A percentile compares a stretch with the other conserved stretches of the same genome.
phyloP scores from a whole-genome alignment of 352 stramenopile species.

The Phytophthora boehmeriae region DNA sequence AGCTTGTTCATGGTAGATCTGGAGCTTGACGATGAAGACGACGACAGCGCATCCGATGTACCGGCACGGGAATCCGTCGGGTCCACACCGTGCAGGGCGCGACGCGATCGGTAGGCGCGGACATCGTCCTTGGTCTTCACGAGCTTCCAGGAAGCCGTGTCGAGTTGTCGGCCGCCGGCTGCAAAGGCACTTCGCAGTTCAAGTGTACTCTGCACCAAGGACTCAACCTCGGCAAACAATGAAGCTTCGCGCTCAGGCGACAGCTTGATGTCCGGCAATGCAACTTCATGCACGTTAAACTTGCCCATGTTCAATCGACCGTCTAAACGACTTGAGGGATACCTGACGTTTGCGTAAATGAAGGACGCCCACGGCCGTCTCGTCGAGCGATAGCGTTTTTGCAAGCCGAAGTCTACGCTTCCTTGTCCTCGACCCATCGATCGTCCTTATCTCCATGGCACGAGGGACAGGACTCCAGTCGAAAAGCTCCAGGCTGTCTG shows the following conservation, averaged over 20 bases:
- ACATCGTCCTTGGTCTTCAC: conserved; percentile 46
- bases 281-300: conserved; percentile 46
- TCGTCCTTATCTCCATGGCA: conserved; percentile 26
- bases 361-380: conserved; percentile 14
- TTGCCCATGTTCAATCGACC: conserved; percentile 34
- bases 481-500: conserved; percentile 16
- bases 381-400: conserved; percentile 19
- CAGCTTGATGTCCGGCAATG: conserved; percentile 33
- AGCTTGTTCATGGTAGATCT: conserved; percentile 34
- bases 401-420: conserved; percentile 1
- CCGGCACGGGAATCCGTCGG: conserved; percentile 23
- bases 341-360: conserved; percentile 38
- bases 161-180: conserved; percentile 35
- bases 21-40: conserved; percentile 33
- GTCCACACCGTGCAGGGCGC: conserved; percentile 32
- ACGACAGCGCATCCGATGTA: conserved; percentile 28
- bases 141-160: conserved; percentile 46
- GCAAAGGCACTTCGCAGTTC: conserved; percentile 40
- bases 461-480: conserved; percentile 20
- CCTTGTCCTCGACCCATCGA: conserved; percentile 22
- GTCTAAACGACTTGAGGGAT: conserved; percentile 24
- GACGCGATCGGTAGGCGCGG: conserved; percentile 42
- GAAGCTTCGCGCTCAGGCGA: conserved; percentile 22
- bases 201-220: conserved; percentile 41
- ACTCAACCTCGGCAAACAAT: conserved; percentile 35